Conservation (phyloP, 129 eudicot species). For the Calendula officinalis region DNA sequence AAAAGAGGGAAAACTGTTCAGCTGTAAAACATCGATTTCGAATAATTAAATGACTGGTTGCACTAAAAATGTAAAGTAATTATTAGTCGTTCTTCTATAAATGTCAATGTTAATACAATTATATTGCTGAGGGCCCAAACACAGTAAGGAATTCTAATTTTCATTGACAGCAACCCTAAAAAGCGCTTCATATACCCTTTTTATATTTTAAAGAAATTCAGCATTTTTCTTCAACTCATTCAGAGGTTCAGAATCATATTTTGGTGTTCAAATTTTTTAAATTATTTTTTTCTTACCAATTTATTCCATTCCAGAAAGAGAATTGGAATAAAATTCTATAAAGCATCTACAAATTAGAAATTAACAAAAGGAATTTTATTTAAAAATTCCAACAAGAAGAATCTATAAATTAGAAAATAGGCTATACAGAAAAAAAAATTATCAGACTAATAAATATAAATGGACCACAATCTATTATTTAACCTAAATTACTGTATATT, state of each 20-base stretch:
- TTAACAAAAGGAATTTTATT: not conserved
- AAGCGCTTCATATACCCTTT: not conserved
- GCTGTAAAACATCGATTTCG: not conserved
- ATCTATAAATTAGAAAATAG: constrained; percentile 12
- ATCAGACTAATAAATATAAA: not conserved
- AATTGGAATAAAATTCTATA: not conserved
- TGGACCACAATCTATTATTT: not conserved
- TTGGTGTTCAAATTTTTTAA: not conserved
- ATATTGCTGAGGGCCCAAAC: not conserved
- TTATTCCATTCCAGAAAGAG: not conserved
- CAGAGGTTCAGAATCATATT: not conserved
- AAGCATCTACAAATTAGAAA: not conserved
- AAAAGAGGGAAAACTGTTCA: not conserved
- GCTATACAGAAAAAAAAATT: not conserved
- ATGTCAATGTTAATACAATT: not conserved
- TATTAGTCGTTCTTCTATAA: not conserved
- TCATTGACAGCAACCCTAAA: constrained; percentile 1
- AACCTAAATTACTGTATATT: not conserved
- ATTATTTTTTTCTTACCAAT: not conserved
- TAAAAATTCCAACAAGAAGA: not conserved
- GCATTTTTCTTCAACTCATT: not conserved
- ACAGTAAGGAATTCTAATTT: not conserved
- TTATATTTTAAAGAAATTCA: not conserved
- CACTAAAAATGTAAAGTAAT: not conserved
- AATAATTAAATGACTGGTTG: not conserved